Evolutionary conservation across 257 asterid species (phyloP).

Genomic region (Orobanche coerulescens): DNA sequence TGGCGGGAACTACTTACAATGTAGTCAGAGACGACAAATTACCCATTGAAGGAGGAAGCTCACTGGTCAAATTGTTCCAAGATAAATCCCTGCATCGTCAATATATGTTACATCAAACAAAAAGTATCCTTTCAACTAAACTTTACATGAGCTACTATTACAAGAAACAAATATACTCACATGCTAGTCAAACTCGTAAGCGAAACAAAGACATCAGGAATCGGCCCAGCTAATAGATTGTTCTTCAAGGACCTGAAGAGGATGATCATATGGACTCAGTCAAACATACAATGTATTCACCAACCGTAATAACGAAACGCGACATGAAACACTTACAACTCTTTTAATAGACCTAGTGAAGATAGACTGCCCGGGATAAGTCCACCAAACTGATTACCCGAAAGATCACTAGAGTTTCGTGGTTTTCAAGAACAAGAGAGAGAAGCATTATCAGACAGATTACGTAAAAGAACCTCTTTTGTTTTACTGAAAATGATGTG

Average conservation of each 20-base stretch:
- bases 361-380: constrained; percentile 51
- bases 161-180: constrained; percentile 32
- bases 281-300: not conserved
- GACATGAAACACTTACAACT: constrained; percentile 42
- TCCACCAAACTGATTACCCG: constrained; percentile 65
- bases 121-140: not conserved
- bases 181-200: constrained; percentile 44
- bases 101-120: constrained; percentile 12
- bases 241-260: constrained; percentile 47
- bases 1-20: constrained; percentile 47
- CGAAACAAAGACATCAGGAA: constrained; percentile 70
- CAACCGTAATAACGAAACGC: not conserved
- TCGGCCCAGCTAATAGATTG: constrained; percentile 60
- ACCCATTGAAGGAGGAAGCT: constrained; percentile 77
- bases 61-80: constrained; percentile 56
- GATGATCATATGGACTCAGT: constrained; percentile 13
- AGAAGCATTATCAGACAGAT: constrained; percentile 18
- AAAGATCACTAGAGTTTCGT: constrained; percentile 40
- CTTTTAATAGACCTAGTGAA: constrained; percentile 46
- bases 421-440: constrained; percentile 15
- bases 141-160: constrained; percentile 1
- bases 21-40: constrained; percentile 48
- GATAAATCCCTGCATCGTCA: constrained; percentile 65
- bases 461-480: not conserved
- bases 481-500: too few relatives aligned